Evolutionary conservation across 768 basidiomycete species (phyloP).

Genomic region (Mrakia gelida): DNA sequence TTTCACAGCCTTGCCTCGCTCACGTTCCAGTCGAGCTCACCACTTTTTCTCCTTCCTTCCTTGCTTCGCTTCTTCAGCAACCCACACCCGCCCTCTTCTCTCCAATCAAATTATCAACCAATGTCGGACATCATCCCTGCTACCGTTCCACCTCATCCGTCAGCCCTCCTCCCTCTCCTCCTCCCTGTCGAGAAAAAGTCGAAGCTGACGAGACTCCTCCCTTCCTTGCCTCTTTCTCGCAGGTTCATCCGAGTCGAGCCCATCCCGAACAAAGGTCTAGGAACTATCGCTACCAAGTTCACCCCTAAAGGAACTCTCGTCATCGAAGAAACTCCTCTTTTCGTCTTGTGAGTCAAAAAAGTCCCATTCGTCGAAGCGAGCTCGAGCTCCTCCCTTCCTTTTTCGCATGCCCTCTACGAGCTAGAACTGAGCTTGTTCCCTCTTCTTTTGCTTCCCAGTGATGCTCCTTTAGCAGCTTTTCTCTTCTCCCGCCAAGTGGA

Average conservation of each 20-base stretch:
- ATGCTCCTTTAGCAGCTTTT: conserved; percentile 29
- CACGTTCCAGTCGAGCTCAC: neutral
- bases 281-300: conserved; percentile 1
- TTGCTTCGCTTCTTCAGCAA: neutral
- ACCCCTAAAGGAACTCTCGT: conserved; percentile 30
- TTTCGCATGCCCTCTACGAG: too few species aligned
- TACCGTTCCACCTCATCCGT: conserved; percentile 19
- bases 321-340: conserved; percentile 29
- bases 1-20: neutral
- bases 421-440: too few species aligned
- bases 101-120: neutral
- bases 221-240: neutral
- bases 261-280: conserved; percentile 31
- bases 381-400: neutral
- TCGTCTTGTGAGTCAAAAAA: conserved; percentile 21
- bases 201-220: neutral
- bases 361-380: neutral
- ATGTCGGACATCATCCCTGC: neutral
- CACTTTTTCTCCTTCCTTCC: too few species aligned
- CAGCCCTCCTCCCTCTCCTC: neutral
- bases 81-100: neutral
- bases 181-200: neutral
- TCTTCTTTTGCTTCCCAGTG: neutral
- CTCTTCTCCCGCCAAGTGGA: conserved; percentile 26
- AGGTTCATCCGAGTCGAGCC: conserved; percentile 22